Evolutionary conservation across 2,329 filamentous ascomycete genomes (phyloP), one percentile per base, ranked within the genome.

Genomic region (Cordyceps fumosorosea): DNA sequence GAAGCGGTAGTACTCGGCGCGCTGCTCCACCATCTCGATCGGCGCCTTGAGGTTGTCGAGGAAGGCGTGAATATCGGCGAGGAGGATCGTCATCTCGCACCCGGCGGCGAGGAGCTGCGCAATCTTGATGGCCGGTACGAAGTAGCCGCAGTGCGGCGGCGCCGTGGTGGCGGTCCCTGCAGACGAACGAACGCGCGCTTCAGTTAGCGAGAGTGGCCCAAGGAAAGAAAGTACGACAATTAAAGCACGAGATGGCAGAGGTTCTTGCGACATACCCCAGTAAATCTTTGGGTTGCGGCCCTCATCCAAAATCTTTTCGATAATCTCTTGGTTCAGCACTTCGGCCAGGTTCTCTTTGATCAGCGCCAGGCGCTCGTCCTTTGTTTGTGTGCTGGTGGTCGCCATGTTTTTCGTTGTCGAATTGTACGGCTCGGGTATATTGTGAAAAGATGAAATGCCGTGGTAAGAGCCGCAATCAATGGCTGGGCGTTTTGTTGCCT

Each of bases 81-180:
- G 85, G 42, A 96, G 85, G 64, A 96, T 83, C 62, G 85, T 90
- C 64, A 96, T 86, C 64, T 92, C 84, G 78, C 91, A 96, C 44
- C 89, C 92, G 34, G 93, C 92, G 42, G 85, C 83, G 40, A 97
- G 85, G 70, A 96, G 86, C 73, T 97, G 89, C 45, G 91, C 92
- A 65, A 97, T 89, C 77, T 97, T 97, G 72, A 96, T 85, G 68
- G 89, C 88, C 6, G 92, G 88, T 11, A 95, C 89, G 65, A 96
- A 90, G 81, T 96, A 96, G 68, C 91, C 93, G 73, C 86, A 90
- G 75, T 97, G 93, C 60, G 92, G 92, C 64, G 88, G 83, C n/a
- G 91, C 91, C 0, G 91, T 96, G 18, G 91, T 91, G 20, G 90
- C 90, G 45, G 89, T 93, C 48, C 89, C 84, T 84, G 58, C 42